Base-by-base conservation (phyloP, 495 filamentous ascomycete genomes). In the Aspergillus biplanus region DNA sequence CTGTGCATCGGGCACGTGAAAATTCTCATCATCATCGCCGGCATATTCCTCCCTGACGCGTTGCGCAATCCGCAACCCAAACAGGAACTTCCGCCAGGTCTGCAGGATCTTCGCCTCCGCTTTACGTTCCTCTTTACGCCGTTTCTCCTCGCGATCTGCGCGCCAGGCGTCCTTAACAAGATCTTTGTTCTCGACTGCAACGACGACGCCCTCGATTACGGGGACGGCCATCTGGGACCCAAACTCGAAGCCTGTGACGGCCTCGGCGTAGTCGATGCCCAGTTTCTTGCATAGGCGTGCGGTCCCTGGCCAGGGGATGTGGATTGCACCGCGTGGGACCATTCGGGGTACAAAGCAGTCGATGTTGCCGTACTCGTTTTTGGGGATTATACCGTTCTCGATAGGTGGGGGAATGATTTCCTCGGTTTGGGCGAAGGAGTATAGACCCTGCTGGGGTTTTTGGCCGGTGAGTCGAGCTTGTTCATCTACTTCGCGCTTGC, bases 161-260 rank as follows among this genome's bases (percentile, higher is more conserved):
- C 86, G 81, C 83, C 96, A 91, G 62, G 93, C 90, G 70, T 95
- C 92, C 68, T 89, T 86, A 7, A 98, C 79, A 32, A 83, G 64
- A 7, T 87, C 86, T 65, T 90, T 86, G 66, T 96, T 83, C 71
- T 93, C 93, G 55, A 83, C 83, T 0, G 95, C 93, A 2, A 97
- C 81, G 0, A 99, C 92, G 0, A 98, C 92, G 0, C 96, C 95
- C 53, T 92, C 87, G 48, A 98, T 87, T 3, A 96, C 87, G 9
- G 95, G 95, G 16, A 97, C 91, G 8, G 95, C 96, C 83, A 94
- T 90, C 65, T 93, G 88, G 52, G 91, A 88, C 9, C 92, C 91
- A 75, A 99, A 99, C 73, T 99, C 95, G 75, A 99, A 99, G 5
- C 92, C 96, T 4, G 90, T 93, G 9, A 97, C 94, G 18, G 96